Conservation (phyloP, 148 eudicot species). For the Dianthus caryophyllus region DNA sequence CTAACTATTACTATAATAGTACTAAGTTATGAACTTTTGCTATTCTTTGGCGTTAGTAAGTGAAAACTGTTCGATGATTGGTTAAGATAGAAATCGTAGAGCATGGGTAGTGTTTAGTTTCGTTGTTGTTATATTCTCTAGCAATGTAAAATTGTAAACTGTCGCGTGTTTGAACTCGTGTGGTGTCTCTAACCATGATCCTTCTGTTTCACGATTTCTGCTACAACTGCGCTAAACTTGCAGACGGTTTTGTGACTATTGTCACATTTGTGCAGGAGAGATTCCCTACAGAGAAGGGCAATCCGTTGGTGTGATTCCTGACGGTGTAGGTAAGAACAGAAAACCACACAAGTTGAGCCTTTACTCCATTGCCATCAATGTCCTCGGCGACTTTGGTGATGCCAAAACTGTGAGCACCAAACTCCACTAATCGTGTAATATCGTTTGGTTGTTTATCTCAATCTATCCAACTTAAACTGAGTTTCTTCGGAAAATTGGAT, state of each 20-base stretch:
- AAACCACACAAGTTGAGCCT: constrained; percentile 96
- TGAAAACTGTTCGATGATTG: neutral
- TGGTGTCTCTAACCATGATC: neutral
- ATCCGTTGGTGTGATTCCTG: constrained; percentile 89
- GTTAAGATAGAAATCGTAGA: no score
- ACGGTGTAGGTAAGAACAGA: constrained; percentile 88
- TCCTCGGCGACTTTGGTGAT: constrained; percentile 93
- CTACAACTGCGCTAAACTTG: neutral
- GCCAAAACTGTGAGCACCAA: constrained; percentile 72
- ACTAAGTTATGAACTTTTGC: neutral
- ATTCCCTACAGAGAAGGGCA: constrained; percentile 97
- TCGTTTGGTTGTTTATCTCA: no score
- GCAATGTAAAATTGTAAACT: neutral
- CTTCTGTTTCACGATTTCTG: neutral
- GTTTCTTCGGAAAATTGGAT: neutral
- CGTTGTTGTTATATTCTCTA: no score
- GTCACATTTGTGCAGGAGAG: constrained; percentile 51
- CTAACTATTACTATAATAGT: neutral
- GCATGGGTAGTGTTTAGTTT: no score
- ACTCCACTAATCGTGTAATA: no score
- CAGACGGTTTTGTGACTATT: no score
- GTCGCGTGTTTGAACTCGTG: neutral
- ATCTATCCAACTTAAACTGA: no score
- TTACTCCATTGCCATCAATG: constrained; percentile 99
- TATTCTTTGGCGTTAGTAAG: neutral